Percentiles rank a stretch among this genome's conserved stretches.
These are phyloP conservation scores for Colletotrichum sp. DNA, from an alignment of 2,329 filamentous ascomycete genomes.

Conservation along the genomic window DNA sequence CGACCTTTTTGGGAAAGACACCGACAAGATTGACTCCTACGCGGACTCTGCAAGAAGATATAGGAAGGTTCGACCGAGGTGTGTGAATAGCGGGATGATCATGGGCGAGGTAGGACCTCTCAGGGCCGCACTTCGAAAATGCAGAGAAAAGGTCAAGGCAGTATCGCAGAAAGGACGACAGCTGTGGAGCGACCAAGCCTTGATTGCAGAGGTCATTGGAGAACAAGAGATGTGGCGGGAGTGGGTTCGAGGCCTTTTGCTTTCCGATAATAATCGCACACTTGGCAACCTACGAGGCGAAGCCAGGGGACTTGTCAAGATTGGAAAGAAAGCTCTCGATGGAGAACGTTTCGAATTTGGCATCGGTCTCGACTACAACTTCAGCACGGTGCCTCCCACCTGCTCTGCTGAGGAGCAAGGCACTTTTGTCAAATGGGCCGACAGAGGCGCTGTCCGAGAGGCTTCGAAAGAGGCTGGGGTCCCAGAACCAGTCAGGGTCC, in stretches of 20 bases:
- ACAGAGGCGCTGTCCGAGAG: constrained; percentile 25
- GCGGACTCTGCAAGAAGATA: constrained; percentile 37
- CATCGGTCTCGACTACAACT: constrained; percentile 43
- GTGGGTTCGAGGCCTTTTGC: constrained; percentile 32
- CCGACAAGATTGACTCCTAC: constrained; percentile 30
- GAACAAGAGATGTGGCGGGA: constrained; percentile 42
- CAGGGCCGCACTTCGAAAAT: constrained; percentile 26
- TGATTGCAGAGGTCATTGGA: constrained; percentile 41
- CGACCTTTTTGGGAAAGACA: constrained; percentile 37
- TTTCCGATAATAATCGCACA: constrained; percentile 36
- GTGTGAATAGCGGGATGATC: constrained; percentile 39
- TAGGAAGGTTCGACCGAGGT: constrained; percentile 35
- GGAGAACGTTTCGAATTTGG: constrained; percentile 39
- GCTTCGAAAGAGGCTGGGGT: constrained; percentile 35
- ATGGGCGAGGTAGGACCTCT: constrained; percentile 38
- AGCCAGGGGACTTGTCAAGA: constrained; percentile 13
- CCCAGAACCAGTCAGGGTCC: constrained; percentile 30
- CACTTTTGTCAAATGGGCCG: constrained; percentile 33
- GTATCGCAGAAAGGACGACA: constrained; percentile 33
- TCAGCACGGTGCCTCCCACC: constrained; percentile 39
- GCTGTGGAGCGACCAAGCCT: constrained; percentile 43
- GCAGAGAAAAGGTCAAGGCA: constrained; percentile 32
- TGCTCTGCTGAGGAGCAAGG: constrained; percentile 42
- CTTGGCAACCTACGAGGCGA: constrained; percentile 12
- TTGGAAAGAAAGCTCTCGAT: constrained; percentile 32